Evolutionary conservation across 164 flowering plant genomes (phyloP).

Genomic region (Umbellularia californica): DNA sequence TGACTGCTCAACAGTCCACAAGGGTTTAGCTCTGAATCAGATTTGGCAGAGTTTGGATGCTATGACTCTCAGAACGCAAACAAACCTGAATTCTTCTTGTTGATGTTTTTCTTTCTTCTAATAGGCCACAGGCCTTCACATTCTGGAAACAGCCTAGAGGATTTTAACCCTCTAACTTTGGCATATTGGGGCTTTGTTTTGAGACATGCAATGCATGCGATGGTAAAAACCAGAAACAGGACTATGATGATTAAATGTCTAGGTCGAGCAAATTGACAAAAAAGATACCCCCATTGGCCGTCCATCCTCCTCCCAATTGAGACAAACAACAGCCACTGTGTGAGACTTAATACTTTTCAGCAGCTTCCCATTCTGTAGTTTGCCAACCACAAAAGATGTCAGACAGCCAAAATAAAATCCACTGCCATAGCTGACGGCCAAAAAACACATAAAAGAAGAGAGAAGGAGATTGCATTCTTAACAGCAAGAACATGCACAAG

Average conservation of each 20-base stretch:
- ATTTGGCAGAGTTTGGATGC: no score
- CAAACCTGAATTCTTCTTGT: no score
- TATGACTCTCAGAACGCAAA: no score
- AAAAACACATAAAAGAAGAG: neutral
- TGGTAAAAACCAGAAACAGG: no score
- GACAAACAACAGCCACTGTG: constrained; percentile 68
- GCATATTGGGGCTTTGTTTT: no score
- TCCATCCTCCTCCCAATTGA: constrained; percentile 86
- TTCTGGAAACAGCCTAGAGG: no score
- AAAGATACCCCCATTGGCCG: constrained; percentile 31
- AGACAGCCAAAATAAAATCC: neutral
- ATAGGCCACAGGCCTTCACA: no score
- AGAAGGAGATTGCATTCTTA: neutral
- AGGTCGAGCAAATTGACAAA: neutral
- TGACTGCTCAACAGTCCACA: no score
- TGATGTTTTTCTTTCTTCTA: no score
- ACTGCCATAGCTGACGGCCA: neutral
- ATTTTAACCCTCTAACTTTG: no score
- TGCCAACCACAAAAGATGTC: neutral
- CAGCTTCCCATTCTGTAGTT: constrained; percentile 79
- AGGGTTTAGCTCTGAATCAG: no score
- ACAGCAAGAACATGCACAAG: neutral
- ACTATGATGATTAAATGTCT: neutral
- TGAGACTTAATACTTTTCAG: constrained; percentile 76
- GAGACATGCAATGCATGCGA: no score